Evolutionary conservation across 768 basidiomycete genomes (phyloP).

Genomic region (Trametes cinnabarina): DNA sequence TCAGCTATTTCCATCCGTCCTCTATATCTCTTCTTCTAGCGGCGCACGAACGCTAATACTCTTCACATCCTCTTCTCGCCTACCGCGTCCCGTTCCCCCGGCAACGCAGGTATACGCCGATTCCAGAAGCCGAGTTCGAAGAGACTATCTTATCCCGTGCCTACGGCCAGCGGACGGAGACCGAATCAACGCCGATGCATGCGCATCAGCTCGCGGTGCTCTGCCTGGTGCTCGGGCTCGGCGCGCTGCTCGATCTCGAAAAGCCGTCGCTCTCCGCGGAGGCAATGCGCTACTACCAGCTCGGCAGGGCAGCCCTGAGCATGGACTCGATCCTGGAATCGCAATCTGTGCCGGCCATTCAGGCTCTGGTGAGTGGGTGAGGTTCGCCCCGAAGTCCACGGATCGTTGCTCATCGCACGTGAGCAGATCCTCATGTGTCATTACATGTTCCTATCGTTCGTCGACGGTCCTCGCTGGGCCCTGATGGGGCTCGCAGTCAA

Average conservation of each 20-base stretch:
- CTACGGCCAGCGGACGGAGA: conserved; percentile 39
- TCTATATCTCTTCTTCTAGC: not conserved
- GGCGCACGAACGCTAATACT: conserved; percentile 5
- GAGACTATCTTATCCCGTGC: conserved; percentile 50
- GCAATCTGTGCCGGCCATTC: conserved; percentile 60
- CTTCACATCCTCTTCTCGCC: not conserved
- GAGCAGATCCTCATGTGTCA: conserved; percentile 54
- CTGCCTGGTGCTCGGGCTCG: conserved; percentile 64
- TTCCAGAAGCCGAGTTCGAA: conserved; percentile 56
- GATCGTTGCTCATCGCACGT: conserved; percentile 27
- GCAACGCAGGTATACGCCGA: conserved; percentile 59
- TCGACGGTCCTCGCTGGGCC: conserved; percentile 63
- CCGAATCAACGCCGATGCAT: conserved; percentile 33
- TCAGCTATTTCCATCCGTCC: not conserved
- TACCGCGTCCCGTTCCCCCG: not conserved
- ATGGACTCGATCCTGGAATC: conserved; percentile 65
- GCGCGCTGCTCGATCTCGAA: conserved; percentile 59
- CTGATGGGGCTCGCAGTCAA: conserved; percentile 71
- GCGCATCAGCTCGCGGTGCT: conserved; percentile 59
- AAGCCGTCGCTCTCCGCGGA: conserved; percentile 51
- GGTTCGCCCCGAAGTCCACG: conserved; percentile 26
- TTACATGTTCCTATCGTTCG: conserved; percentile 45
- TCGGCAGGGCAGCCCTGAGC: conserved; percentile 56
- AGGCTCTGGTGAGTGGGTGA: conserved; percentile 51
- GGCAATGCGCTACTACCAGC: conserved; percentile 58